phyloP scores from a whole-genome alignment of 192 early-diverging fungal genomes.

The Podila clonocystis region DNA sequence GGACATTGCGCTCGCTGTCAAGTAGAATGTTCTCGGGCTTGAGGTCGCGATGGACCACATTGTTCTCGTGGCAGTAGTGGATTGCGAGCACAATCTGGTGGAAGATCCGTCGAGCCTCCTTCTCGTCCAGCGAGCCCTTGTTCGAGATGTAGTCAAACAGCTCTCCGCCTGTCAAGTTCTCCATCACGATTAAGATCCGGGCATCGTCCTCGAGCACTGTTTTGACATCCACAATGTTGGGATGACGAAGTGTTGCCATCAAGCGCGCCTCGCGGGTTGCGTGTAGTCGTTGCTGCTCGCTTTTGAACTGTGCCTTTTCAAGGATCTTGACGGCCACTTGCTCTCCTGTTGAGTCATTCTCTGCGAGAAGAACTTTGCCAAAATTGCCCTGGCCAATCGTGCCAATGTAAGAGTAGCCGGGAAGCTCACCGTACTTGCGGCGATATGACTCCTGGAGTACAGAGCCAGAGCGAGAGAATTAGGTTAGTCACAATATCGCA shows the following conservation, averaged over 20 bases:
- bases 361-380: slow-evolving; percentile 69
- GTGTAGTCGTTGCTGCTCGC: slow-evolving; percentile 60
- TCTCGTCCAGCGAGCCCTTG: slow-evolving; percentile 55
- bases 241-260: slow-evolving; percentile 58
- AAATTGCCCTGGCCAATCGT: slow-evolving; percentile 70
- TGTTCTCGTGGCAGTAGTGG: slow-evolving; percentile 65
- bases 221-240: slow-evolving; percentile 65
- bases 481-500: background rate
- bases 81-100: slow-evolving; percentile 63
- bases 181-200: slow-evolving; percentile 69
- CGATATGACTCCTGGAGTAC: slow-evolving; percentile 27
- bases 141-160: slow-evolving; percentile 68
- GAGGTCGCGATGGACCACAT: slow-evolving; percentile 68
- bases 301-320: slow-evolving; percentile 65
- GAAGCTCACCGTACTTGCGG: slow-evolving; percentile 47
- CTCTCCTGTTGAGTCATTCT: slow-evolving; percentile 54
- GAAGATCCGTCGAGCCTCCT: slow-evolving; percentile 60
- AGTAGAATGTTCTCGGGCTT: slow-evolving; percentile 73
- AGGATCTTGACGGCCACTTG: slow-evolving; percentile 69
- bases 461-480: background rate
- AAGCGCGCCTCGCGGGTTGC: slow-evolving; percentile 60
- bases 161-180: slow-evolving; percentile 66
- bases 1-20: slow-evolving; percentile 56
- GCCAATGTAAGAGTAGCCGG: slow-evolving; percentile 46
- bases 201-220: slow-evolving; percentile 60